phyloP scores from a whole-genome alignment of 176 grass and related monocot genomes.

The Oryza nivara region DNA sequence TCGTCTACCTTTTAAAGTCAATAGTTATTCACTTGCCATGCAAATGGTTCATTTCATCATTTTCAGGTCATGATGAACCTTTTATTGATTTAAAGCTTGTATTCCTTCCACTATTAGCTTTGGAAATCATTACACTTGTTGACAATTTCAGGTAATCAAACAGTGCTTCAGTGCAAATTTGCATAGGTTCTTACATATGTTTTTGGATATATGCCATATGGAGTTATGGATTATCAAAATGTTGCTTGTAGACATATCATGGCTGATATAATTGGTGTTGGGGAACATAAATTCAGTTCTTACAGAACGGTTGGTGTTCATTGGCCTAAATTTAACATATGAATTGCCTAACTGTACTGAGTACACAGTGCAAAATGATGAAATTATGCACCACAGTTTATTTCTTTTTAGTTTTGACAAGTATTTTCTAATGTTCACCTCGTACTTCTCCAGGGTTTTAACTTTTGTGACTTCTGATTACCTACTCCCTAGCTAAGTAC shows the following conservation, averaged over 20 bases:
- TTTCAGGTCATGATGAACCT: conserved; percentile 48
- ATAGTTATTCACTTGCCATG: conserved; percentile 24
- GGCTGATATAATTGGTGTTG: neutral
- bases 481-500: neutral
- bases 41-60: conserved; percentile 25
- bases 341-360: neutral
- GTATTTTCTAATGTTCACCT: neutral
- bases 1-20: conserved; percentile 4
- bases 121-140: conserved; percentile 66
- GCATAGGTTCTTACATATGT: neutral
- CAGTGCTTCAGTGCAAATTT: neutral
- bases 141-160: conserved; percentile 67
- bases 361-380: neutral
- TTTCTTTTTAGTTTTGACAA: neutral
- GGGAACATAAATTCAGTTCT: neutral
- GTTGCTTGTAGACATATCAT: neutral
- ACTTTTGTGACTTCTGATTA: neutral
- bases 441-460: neutral
- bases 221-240: neutral
- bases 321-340: neutral
- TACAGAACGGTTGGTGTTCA: conserved; percentile 8
- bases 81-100: conserved; percentile 73
- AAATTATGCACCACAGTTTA: neutral
- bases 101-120: conserved; percentile 73
- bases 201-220: neutral